Conservation (phyloP, 2,329 filamentous ascomycete species). For the Myriosclerotinia curreyana region DNA sequence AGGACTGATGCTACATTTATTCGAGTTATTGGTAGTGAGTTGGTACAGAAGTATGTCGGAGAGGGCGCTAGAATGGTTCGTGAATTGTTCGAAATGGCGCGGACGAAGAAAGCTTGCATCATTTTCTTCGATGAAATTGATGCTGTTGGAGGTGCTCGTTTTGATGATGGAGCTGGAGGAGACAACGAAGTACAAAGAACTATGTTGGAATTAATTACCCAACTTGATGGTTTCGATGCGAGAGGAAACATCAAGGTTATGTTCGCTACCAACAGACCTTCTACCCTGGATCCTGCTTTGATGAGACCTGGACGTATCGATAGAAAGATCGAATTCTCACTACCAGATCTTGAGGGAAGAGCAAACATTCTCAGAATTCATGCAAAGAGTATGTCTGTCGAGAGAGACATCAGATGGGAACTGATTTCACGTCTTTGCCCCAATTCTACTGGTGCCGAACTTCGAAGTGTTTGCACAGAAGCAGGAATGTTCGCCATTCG, state of each 20-base stretch:
- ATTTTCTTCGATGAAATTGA: conserved; percentile 99
- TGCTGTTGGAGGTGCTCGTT: conserved; percentile 90
- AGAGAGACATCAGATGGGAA: conserved; percentile 98
- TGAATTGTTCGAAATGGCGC: conserved; percentile 98
- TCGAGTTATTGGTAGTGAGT: conserved; percentile 93
- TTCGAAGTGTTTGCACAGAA: conserved; percentile 95
- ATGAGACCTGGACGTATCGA: conserved; percentile 98
- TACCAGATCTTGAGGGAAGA: conserved; percentile 93
- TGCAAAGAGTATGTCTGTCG: conserved; percentile 99
- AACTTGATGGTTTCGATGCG: conserved; percentile 93
- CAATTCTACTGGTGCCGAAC: conserved; percentile 93
- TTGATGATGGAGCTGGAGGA: conserved; percentile 93
- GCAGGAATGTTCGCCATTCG: conserved; percentile 98
- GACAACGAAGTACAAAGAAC: conserved; percentile 98
- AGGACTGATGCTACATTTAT: conserved; percentile 98
- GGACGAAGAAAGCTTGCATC: conserved; percentile 99
- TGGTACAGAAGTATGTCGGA: conserved; percentile 98
- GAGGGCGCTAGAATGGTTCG: conserved; percentile 98
- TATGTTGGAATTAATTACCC: conserved; percentile 96
- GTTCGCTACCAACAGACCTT: conserved; percentile 97
- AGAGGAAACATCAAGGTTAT: conserved; percentile 99
- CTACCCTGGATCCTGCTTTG: conserved; percentile 90
- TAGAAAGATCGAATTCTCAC: conserved; percentile 96
- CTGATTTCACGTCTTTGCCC: conserved; percentile 95
- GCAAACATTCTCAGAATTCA: conserved; percentile 98